Percentiles rank a stretch among this genome's conserved stretches.
Conservation (phyloP, 1,139 yeast genomes). For the Wickerhamiella infanticola region DNA sequence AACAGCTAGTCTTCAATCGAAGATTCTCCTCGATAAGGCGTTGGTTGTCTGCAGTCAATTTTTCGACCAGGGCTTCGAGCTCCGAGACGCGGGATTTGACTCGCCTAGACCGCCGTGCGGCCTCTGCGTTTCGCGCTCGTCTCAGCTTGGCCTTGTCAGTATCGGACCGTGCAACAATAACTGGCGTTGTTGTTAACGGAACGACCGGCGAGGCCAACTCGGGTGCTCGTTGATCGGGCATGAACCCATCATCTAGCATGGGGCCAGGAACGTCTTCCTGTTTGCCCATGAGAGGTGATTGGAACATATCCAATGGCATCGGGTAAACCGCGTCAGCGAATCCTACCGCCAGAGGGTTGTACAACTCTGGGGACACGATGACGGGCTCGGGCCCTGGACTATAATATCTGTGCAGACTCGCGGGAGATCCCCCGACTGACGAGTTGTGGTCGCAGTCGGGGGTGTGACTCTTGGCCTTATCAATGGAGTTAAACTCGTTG, state of each 20-base stretch:
- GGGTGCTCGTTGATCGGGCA: neutral
- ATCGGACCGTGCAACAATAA: constrained; percentile 9
- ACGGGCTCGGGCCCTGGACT: neutral
- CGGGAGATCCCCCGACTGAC: neutral
- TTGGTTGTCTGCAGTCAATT: constrained; percentile 26
- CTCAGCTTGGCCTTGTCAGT: constrained; percentile 25
- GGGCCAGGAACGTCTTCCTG: neutral
- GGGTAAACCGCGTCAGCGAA: neutral
- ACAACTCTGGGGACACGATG: no score
- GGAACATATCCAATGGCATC: neutral
- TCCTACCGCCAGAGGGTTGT: no score
- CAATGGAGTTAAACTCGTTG: neutral
- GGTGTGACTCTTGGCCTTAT: neutral
- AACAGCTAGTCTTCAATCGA: neutral
- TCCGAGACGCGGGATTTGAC: constrained; percentile 79
- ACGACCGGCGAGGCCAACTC: neutral
- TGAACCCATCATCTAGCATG: neutral
- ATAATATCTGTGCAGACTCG: neutral
- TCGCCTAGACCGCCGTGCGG: constrained; percentile 89
- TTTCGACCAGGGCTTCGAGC: constrained; percentile 63
- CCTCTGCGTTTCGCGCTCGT: constrained; percentile 92
- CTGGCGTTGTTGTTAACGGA: constrained; percentile 1
- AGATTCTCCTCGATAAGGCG: constrained; percentile 1
- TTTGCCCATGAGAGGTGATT: neutral
- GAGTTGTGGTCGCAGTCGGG: neutral